Base-by-base conservation (phyloP, 208 protist genomes). In the Crithidia expoeki region DNA sequence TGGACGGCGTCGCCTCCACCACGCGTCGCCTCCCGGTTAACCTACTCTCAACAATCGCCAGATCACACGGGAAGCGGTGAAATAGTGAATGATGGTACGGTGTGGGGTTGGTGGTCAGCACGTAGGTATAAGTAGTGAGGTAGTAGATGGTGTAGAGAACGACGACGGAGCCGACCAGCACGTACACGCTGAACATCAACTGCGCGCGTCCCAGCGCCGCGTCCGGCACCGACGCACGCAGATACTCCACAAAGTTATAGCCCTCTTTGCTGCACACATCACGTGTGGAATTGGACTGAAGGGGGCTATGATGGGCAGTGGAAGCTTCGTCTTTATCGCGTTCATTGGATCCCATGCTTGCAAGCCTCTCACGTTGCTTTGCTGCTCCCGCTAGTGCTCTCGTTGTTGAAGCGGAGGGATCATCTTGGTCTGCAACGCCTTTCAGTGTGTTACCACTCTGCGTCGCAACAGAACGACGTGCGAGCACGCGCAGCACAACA, bases 1-100 rank as follows among this genome's bases (percentile, higher is more conserved):
- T 10, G 10, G 12, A 55, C 19, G 52, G 51, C 3, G 30, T 44
- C 23, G 89, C 40, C 32, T 79, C 59, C 1, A 90, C 42, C 23
- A 81, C 75, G 16, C 42, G 55, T 23, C 73, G 61, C 42, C 30
- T 59, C 7, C 72, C 69, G 1, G 88, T 90, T 74, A 80, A 88
- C 28, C 65, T 70, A 61, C 92, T 94, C 38, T 85, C 78, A 3
- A 95, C 33, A 0, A 95, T 68, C 11, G 80, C 84, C 57, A 88
- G 85, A 50, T 95, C 88, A 72, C 84, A 84, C 2, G 90, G 69
- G 59, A 84, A 95, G 56, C 80, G 70, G 33, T 88, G 74, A 25
- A 84, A 84, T 28, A 85, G 72, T 4, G 70, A 78, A 60, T 84
- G 75, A 46, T 65, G 67, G 14, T 72, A 60, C n/a, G 86, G 84